Conservation (phyloP, 768 basidiomycete genomes). For the Termitomyces sp. region DNA sequence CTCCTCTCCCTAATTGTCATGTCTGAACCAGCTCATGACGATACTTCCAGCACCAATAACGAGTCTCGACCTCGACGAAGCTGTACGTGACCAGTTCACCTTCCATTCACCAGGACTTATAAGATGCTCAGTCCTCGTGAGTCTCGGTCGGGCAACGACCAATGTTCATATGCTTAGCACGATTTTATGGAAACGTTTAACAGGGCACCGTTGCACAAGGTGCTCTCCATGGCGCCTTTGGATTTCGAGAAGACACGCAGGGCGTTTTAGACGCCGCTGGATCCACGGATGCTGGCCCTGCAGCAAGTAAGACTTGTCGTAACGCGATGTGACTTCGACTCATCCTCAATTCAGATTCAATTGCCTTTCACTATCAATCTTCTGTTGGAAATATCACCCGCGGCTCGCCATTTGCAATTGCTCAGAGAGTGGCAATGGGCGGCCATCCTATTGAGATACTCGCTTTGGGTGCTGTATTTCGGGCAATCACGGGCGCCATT, state of each 20-base stretch:
- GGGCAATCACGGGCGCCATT: background rate
- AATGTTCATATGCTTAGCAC: background rate
- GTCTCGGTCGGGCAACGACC: background rate
- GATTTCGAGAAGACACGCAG: background rate
- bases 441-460: background rate
- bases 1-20: background rate
- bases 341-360: background rate
- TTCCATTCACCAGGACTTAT: background rate
- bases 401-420: background rate
- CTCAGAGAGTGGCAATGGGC: background rate
- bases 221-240: background rate
- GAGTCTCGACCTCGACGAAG: background rate
- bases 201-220: background rate
- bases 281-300: background rate
- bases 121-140: background rate
- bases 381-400: background rate
- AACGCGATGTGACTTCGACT: no score
- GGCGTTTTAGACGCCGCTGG: background rate
- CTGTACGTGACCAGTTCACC: background rate
- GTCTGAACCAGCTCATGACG: background rate
- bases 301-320: background rate
- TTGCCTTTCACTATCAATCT: background rate
- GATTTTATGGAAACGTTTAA: background rate
- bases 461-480: background rate
- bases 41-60: background rate